A percentile compares a stretch with the other conserved stretches of the same genome.
Conservation (phyloP, 1,139 yeast genomes). For the Yamadazyma aaseri region DNA sequence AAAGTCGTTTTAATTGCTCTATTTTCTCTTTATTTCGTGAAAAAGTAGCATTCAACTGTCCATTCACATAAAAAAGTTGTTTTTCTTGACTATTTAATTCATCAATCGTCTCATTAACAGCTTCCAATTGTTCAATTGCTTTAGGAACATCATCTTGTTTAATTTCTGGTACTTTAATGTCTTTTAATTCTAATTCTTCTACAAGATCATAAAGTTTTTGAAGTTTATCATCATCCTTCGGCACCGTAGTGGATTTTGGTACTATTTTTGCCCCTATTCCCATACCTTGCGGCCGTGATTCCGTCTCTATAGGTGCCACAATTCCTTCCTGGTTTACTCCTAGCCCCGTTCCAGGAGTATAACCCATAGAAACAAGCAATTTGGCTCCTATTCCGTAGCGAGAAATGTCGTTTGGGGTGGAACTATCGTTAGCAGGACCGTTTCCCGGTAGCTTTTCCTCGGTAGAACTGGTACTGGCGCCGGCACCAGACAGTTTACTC, state of each 20-base stretch:
- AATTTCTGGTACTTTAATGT: constrained; percentile 32
- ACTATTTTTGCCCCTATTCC: constrained; percentile 62
- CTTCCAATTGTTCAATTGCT: constrained; percentile 16
- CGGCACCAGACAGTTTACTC: not conserved
- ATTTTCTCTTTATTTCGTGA: constrained; percentile 4
- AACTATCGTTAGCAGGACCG: not conserved
- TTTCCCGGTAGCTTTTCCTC: not conserved
- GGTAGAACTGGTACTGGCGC: not conserved
- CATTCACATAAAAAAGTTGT: constrained; percentile 2
- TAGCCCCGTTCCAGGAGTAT: constrained; percentile 76
- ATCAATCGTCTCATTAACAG: constrained; percentile 18
- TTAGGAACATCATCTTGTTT: constrained; percentile 8
- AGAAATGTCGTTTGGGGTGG: not conserved
- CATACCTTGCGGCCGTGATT: constrained; percentile 59
- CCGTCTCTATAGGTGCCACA: constrained; percentile 71
- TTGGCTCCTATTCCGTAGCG: constrained; percentile 85
- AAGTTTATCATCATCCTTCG: constrained; percentile 2
- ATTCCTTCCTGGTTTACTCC: constrained; percentile 76
- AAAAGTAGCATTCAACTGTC: constrained; percentile 9
- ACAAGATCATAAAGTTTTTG: constrained; percentile 23
- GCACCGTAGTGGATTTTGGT: not conserved
- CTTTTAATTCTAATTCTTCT: constrained; percentile 26
- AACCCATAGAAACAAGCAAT: constrained; percentile 83
- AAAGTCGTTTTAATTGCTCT: constrained; percentile 5
- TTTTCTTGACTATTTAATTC: constrained; percentile 20